phyloP scores from a whole-genome alignment of 2,329 filamentous ascomycete species.

The Ophiostoma piceae region DNA sequence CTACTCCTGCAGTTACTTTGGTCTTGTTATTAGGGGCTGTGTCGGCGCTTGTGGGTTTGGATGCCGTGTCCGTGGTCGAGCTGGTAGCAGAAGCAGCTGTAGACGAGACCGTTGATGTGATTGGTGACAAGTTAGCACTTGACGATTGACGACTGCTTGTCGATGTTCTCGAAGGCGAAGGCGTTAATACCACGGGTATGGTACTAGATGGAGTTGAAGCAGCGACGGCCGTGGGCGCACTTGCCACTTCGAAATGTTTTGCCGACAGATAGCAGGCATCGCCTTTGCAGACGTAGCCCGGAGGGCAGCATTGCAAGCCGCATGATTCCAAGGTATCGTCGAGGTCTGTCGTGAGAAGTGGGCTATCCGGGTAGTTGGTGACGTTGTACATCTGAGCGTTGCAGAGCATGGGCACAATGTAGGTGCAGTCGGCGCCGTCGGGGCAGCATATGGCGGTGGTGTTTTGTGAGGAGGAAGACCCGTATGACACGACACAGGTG shows the following conservation, averaged over 20 bases:
- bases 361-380: slow-evolving; percentile 20
- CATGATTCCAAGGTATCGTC: slow-evolving; percentile 21
- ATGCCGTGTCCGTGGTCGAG: neutral
- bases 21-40: neutral
- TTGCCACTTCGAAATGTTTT: neutral
- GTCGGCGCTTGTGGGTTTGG: neutral
- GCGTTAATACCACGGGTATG: neutral
- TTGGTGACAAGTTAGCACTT: neutral
- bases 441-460: slow-evolving; percentile 29
- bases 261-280: neutral
- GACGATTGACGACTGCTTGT: neutral
- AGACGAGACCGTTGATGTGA: neutral
- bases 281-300: slow-evolving; percentile 20
- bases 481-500: slow-evolving; percentile 19
- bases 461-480: slow-evolving; percentile 4
- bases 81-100: neutral
- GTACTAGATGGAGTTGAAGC: neutral
- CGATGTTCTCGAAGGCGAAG: neutral
- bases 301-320: slow-evolving; percentile 27
- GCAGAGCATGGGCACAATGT: slow-evolving; percentile 26
- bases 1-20: neutral
- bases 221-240: neutral
- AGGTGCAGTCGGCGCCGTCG: slow-evolving; percentile 18
- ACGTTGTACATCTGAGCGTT: slow-evolving; percentile 24
- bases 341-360: slow-evolving; percentile 25